Evolutionary conservation across 192 early-diverging fungal species (phyloP), one percentile per base, ranked within the genome.

Genomic region (Spizellomyces punctatus): DNA sequence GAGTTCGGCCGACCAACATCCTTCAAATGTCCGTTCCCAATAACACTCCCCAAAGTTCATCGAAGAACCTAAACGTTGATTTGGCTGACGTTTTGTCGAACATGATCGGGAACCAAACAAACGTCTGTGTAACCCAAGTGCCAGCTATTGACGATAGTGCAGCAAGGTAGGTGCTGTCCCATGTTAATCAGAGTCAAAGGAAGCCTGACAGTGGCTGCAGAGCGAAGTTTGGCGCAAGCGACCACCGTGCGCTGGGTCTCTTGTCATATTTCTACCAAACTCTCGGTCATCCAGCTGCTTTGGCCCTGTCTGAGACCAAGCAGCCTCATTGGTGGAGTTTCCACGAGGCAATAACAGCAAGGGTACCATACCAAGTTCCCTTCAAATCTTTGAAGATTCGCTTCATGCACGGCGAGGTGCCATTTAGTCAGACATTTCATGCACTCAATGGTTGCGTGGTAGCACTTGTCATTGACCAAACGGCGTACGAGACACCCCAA

Each of bases 381-480:
- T 81, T 64, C 44, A 45, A 43, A 6, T 21, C 21, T 36, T 58
- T 81, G 41, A 63, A 64, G 10, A 71, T 81, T 60, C 74, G 75
- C 46, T 81, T 81, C 47, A 17, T 74, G 54, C 54, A 67, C 61
- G 89, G 88, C 61, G 90, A 95, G 27, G 83, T 99, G 5, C 89
- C 92, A 8, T 78, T 82, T 3, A 90, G 89, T 67, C 94, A 99
- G 75, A 65, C 91, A 4, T 76, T 95, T 36, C 85, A 91, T 67
- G 91, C 92, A 0, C 80, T 97, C 21, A 99, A 96, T 77, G 95
- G 93, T 3, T 84, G 83, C 41, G 47, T 98, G 6, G 94, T 98
- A 0, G 95, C 85, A 0, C 78, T 98, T 5, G 84, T 95, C 8
- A 85, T 66, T 9, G 83, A 85, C 58, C 43, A 42, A 10, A 66